phyloP scores from a whole-genome alignment of 1,284 basidiomycete genomes.

The Sporisorium iseilematis-ciliati region DNA sequence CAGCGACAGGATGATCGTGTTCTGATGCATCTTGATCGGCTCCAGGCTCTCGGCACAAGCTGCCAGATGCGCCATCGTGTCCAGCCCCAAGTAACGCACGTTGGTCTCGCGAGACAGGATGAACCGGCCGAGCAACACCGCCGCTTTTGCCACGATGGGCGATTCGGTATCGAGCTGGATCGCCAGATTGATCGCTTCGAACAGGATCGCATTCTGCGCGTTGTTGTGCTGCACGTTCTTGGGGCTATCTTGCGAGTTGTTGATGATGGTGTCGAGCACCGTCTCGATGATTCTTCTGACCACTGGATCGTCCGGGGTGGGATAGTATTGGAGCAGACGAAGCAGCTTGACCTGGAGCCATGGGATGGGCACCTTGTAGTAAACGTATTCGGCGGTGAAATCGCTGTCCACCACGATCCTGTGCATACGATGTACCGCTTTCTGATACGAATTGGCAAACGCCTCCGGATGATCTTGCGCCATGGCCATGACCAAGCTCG shows the following conservation, averaged over 20 bases:
- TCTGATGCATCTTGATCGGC: conserved; percentile 94
- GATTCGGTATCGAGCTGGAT: conserved; percentile 96
- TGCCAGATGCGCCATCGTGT: conserved; percentile 98
- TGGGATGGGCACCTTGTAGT: conserved; percentile 96
- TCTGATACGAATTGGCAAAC: conserved; percentile 90
- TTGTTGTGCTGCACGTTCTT: conserved; percentile 98
- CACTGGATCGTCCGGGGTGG: conserved; percentile 88
- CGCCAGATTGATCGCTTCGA: conserved; percentile 96
- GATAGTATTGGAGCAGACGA: conserved; percentile 92
- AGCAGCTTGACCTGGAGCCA: conserved; percentile 98
- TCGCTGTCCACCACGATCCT: conserved; percentile 90
- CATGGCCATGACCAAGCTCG: conserved; percentile 91
- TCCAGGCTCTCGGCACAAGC: conserved; percentile 85
- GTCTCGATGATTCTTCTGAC: conserved; percentile 82
- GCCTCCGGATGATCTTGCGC: conserved; percentile 93
- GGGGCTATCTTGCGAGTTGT: conserved; percentile 91
- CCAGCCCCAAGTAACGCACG: conserved; percentile 95
- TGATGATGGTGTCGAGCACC: conserved; percentile 90
- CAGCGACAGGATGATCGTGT: conserved; percentile 91
- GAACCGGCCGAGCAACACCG: conserved; percentile 90
- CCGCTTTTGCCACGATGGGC: conserved; percentile 87
- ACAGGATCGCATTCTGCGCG: conserved; percentile 96
- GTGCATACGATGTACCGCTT: conserved; percentile 89
- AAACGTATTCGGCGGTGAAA: conserved; percentile 86
- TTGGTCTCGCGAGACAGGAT: conserved; percentile 99